Evolutionary conservation across 208 protist species (phyloP).

Genomic region (Wallacemonas sp.): DNA sequence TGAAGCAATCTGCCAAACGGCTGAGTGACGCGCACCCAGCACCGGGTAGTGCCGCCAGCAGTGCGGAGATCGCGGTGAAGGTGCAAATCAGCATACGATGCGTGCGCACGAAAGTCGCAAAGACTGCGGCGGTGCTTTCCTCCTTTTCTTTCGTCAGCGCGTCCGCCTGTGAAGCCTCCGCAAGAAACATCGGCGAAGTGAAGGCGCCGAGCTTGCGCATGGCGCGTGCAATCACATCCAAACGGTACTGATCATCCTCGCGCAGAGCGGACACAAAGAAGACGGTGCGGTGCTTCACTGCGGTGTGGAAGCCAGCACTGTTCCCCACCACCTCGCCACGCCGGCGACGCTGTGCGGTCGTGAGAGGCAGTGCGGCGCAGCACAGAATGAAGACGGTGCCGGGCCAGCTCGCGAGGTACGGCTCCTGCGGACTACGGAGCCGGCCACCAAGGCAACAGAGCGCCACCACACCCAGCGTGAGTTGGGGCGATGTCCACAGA

Average conservation of each 20-base stretch:
- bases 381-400: constrained; percentile 10
- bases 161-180: too few relatives aligned
- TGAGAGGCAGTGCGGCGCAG: constrained; percentile 4
- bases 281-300: not conserved
- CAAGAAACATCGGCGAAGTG: too few relatives aligned
- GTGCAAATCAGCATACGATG: not conserved
- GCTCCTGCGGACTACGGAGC: not conserved
- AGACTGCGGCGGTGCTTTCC: too few relatives aligned
- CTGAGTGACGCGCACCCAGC: not conserved
- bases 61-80: not conserved
- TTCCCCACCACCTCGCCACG: not conserved
- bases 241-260: constrained; percentile 8
- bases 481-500: constrained; percentile 30
- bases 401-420: constrained; percentile 11
- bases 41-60: not conserved
- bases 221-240: not conserved
- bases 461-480: constrained; percentile 13
- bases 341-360: not conserved
- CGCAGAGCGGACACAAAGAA: not conserved
- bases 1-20: not conserved
- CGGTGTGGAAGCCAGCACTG: too few relatives aligned
- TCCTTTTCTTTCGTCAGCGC: too few relatives aligned
- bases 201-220: not conserved
- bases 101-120: not conserved
- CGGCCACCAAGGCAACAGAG: constrained; percentile 9